A percentile compares a stretch with the other conserved stretches of the same genome.
These are phyloP conservation scores for Penicillium sp. DNA, from an alignment of 2,329 filamentous ascomycete genomes.

Conservation along the genomic window DNA sequence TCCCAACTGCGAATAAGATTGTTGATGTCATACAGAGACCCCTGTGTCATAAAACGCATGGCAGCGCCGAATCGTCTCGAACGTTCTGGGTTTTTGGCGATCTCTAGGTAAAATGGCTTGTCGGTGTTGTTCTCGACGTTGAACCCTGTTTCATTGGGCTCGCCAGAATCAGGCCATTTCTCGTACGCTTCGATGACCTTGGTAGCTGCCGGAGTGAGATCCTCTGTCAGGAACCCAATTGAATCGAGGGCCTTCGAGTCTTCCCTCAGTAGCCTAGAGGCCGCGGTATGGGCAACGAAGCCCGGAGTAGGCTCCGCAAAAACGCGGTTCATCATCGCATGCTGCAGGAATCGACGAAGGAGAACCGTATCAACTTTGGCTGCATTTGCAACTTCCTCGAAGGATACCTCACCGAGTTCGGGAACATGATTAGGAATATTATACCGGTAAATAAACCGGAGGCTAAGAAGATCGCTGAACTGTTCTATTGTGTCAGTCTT, in stretches of 20 bases:
- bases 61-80: background rate
- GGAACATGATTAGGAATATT: background rate
- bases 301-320: background rate
- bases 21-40: background rate
- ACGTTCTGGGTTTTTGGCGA: background rate
- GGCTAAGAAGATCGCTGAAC: background rate
- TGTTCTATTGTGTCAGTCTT: background rate
- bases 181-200: background rate
- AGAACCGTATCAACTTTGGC: background rate
- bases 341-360: background rate
- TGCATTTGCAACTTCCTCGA: background rate
- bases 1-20: background rate
- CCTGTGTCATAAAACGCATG: background rate
- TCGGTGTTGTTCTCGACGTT: background rate
- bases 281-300: background rate
- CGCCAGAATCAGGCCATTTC: background rate
- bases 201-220: background rate
- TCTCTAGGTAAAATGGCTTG: background rate
- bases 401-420: background rate
- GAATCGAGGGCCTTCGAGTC: background rate
- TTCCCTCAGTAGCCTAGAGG: background rate
- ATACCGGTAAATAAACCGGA: constrained; percentile 1
- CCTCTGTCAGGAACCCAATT: background rate
- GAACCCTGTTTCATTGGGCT: background rate
- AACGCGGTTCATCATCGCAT: background rate